These are phyloP conservation scores for Leonotis leonurus DNA, from an alignment of 257 asterid species.

Conservation along the genomic window DNA sequence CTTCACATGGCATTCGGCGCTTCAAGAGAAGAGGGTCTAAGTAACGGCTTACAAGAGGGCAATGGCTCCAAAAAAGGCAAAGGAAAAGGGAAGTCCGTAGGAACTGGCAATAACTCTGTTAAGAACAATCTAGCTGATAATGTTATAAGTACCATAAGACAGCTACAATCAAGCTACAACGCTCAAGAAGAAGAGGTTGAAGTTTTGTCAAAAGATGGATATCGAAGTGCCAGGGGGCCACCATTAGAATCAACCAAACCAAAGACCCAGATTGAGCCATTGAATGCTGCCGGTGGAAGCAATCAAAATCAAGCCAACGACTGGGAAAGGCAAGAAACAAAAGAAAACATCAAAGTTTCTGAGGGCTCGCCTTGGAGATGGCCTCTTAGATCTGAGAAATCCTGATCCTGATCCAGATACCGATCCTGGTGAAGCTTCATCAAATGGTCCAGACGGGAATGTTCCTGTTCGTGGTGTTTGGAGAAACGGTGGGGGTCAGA, in stretches of 20 bases:
- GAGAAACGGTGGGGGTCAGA: slow-evolving; percentile 90
- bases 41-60: slow-evolving; percentile 28
- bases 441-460: slow-evolving; percentile 32
- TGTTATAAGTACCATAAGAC: slow-evolving; percentile 46
- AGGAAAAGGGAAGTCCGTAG: slow-evolving; percentile 60
- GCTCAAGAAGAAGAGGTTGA: slow-evolving; percentile 55
- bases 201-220: slow-evolving; percentile 82
- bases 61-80: slow-evolving; percentile 49
- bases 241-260: slow-evolving; percentile 27
- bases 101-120: slow-evolving; percentile 28
- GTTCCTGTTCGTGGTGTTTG: slow-evolving; percentile 73
- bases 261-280: slow-evolving; percentile 28
- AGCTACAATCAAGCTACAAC: slow-evolving; percentile 53
- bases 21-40: slow-evolving; percentile 31
- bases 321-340: slow-evolving; percentile 55
- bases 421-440: slow-evolving; percentile 30
- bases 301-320: slow-evolving; percentile 34
- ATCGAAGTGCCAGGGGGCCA: slow-evolving; percentile 46
- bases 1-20: slow-evolving; percentile 29
- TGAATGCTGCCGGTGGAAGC: slow-evolving; percentile 27
- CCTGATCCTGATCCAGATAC: slow-evolving; percentile 36
- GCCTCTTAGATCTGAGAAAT: slow-evolving; percentile 40
- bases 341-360: slow-evolving; percentile 82
- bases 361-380: slow-evolving; percentile 81
- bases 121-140: slow-evolving; percentile 47